Base-by-base conservation (phyloP, 345 rosid genomes). In the Pugionium dolabratum region DNA sequence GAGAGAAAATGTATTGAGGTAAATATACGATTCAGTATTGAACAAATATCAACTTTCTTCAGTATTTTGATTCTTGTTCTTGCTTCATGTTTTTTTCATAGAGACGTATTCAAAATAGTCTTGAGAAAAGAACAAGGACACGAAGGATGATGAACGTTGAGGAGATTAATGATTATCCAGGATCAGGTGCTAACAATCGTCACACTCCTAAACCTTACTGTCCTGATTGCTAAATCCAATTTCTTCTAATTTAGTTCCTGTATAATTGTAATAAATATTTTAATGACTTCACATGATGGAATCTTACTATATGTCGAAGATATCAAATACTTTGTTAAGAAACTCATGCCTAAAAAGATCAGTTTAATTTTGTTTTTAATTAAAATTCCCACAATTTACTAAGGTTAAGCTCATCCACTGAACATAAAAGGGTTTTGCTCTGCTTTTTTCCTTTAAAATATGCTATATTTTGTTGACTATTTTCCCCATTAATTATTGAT, bases 171-270 rank as follows among this genome's bases (percentile, higher is more conserved):
- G 96, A 89, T 68, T 86, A 86, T 71, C 92, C 87, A 2, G 92
- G 96, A 30, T 78, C 88, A 4, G 96, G 90, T 26, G 90, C 96
- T 48, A 89, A 89, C 55, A 73, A 86, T 53, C 92, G 92, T 54
- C 96, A 89, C 79, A 86, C 88, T 35, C 95, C 95, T 42, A 62
- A 59, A 70, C 72, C 82, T 29, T 59, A 71, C 47, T 82, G 85
- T 56, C 42, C 32, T 18, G 82, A 77, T 33, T 78, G 83, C 64
- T 83, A 79, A 76, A 32, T 44, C 27, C 43, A 51, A 0, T 37
- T 53, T 61, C 63, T 61, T 67, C 40, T 67, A 36, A 66, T 36
- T 40, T 41, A 31, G 28, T 42, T 40, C 2, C 59, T 63, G 9
- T n/a, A 64, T 41, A 48, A 10, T 2, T 64, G 34, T 49, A 65